Base-by-base conservation (phyloP, 371 early-diverging fungal species). In the Actinomucor elegans region DNA sequence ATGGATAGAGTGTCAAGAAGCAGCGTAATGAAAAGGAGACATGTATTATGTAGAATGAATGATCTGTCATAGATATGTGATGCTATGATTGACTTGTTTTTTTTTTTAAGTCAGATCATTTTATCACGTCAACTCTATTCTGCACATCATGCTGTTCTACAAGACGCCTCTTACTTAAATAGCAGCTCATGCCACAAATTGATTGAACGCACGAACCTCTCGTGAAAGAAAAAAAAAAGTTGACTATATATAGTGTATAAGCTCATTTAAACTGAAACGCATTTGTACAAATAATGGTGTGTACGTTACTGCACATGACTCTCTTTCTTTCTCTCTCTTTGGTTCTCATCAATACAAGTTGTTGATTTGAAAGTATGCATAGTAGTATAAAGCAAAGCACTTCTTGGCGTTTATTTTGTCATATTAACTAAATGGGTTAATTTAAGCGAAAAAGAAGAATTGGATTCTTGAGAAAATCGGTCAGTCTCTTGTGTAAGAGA, bases 401-500 rank as follows among this genome's bases (percentile, higher is more conserved):
- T 27, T 43, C 43, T 43, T 43, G 43, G 28, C 43, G 10, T 41
- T 23, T 14, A 24, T 23, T 41, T 20, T 40, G 40, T 40, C 40
- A 40, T 40, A 18, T 20, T 40, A 21, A 42, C 27, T 15, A 8
- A 27, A 8, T 15, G 15, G 27, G 27, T 17, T 24, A 12, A 15
- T 12, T 21, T 23, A 24, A 24, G 14, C 24, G 5, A 24, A 17
- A 43, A 28, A 43, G 43, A 43, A 43, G 17, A 43, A 27, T n/a
- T 14, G 27, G 43, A 43, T 43, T 43, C 43, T 24, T 28, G 28
- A 43, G 43, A 43, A 43, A n/a, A n/a, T n/a, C n/a, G 43, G 43
- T 43, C 43, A 43, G 17, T 28, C 8, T 43, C 11, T 43, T 43
- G 43, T 43, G 43, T 43, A 43, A 27, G 43, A 24, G 43, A 43